Base-by-base conservation (phyloP, 192 early-diverging fungal species). In the Podila epigama region DNA sequence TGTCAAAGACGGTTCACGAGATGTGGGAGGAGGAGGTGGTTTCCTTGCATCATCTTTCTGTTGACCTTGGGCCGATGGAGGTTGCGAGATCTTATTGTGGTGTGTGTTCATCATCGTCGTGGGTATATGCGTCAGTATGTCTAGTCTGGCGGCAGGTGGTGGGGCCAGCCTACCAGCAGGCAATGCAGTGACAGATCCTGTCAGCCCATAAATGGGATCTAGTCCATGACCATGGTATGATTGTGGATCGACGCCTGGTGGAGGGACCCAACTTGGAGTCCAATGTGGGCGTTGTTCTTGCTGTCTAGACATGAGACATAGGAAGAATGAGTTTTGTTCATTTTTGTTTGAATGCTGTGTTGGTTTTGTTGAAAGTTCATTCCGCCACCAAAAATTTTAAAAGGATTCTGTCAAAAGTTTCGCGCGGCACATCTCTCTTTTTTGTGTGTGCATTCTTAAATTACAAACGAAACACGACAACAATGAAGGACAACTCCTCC, bases 401-500 rank as follows among this genome's bases (percentile, higher is more conserved):
- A n/a, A n/a, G n/a, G n/a, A n/a, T n/a, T n/a, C n/a, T n/a, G n/a
- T n/a, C n/a, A n/a, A n/a, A n/a, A n/a, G n/a, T n/a, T n/a, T n/a
- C n/a, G n/a, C n/a, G n/a, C n/a, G n/a, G n/a, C 56, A 60, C 28
- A 35, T 42, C 28, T 48, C 4, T 29, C 33, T 39, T 25, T 32
- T 53, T 37, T 16, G 16, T 54, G 44, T 34, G 9, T n/a, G n/a
- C n/a, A n/a, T n/a, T n/a, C n/a, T n/a, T n/a, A n/a, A 27, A 36
- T 40, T 41, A 15, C 8, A 15, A 58, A 51, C 15, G n/a, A n/a
- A n/a, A n/a, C n/a, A n/a, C n/a, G n/a, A n/a, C n/a, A 18, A 48
- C 20, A 48, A 75, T 75, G 71, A 75, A 75, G 36, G 71, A 75
- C 71, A 66, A 29, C 40, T 55, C 71, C n/a, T 41, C 62, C 3